These are phyloP conservation scores for Trametes polyzona DNA, from an alignment of 1,284 basidiomycete genomes.

Conservation along the genomic window DNA sequence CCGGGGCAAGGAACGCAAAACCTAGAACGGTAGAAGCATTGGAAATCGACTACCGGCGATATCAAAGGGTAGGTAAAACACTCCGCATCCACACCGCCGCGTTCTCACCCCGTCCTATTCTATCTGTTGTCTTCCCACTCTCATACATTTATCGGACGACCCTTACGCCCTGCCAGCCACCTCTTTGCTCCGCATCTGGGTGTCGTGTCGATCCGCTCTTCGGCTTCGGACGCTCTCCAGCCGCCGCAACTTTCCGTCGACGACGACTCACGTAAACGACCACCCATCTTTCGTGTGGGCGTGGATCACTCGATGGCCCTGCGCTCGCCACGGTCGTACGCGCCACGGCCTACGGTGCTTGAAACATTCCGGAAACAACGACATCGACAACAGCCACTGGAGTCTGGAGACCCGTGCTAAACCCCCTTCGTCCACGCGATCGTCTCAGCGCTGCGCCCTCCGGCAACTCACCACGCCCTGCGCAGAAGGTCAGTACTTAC, in stretches of 20 bases:
- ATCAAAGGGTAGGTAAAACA: not conserved
- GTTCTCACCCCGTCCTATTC: too few species aligned
- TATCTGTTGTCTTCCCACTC: too few species aligned
- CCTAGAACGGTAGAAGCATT: not conserved
- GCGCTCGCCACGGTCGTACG: not conserved
- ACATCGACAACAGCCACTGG: too few species aligned
- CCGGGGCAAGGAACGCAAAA: not conserved
- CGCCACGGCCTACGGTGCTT: too few species aligned
- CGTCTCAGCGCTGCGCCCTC: not conserved
- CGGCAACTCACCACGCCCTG: conserved; percentile 5
- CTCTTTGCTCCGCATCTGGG: not conserved
- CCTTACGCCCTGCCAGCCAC: not conserved
- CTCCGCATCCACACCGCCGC: not conserved
- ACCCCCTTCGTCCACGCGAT: conserved; percentile 8
- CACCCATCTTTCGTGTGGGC: not conserved
- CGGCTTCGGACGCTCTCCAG: not conserved
- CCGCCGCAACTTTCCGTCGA: too few species aligned
- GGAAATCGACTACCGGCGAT: not conserved
- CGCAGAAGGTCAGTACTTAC: not conserved
- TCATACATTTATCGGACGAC: too few species aligned
- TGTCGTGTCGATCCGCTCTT: conserved; percentile 4
- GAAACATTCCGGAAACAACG: conserved; percentile 9
- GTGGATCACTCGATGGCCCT: not conserved
- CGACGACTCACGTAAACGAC: not conserved
- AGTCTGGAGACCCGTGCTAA: too few species aligned